Percentiles rank a stretch among this genome's conserved stretches.
These are phyloP conservation scores for Citrus cavaleriei DNA, from an alignment of 345 rosid species.

Conservation along the genomic window DNA sequence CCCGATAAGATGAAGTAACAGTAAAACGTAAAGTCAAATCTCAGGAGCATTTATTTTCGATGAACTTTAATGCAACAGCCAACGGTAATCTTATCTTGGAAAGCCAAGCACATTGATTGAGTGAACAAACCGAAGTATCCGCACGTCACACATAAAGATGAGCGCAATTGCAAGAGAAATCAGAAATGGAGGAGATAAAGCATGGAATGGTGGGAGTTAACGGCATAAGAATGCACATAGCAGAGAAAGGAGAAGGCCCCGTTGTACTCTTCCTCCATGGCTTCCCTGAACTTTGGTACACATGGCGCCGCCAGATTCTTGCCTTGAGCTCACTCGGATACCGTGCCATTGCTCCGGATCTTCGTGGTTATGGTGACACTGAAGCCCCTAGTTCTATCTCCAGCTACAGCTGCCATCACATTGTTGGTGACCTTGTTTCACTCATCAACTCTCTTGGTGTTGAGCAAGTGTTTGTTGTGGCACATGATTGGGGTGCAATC, in stretches of 20 bases:
- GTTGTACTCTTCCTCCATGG: constrained; percentile 71
- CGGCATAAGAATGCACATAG: constrained; percentile 73
- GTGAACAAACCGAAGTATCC: background rate
- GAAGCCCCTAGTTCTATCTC: constrained; percentile 43
- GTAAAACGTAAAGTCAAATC: background rate
- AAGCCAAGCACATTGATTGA: background rate
- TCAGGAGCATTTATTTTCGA: background rate
- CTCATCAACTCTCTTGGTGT: constrained; percentile 54
- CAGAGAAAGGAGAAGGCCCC: constrained; percentile 64
- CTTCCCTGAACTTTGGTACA: constrained; percentile 84
- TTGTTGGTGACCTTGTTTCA: constrained; percentile 60
- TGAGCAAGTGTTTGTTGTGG: constrained; percentile 62
- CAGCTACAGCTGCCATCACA: constrained; percentile 52
- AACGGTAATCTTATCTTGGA: background rate
- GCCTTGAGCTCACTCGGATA: constrained; percentile 55
- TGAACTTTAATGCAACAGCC: background rate
- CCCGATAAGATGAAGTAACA: no score
- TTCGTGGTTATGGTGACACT: constrained; percentile 72
- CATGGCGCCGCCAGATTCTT: constrained; percentile 82
- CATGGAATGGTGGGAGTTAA: constrained; percentile 54
- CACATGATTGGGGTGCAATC: constrained; percentile 78
- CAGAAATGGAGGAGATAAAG: constrained; percentile 44
- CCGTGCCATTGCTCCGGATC: constrained; percentile 74
- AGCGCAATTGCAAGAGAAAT: background rate
- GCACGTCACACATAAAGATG: background rate